These are phyloP conservation scores for Entoloma clypeatum DNA, from an alignment of 1,284 basidiomycete species.

Conservation along the genomic window DNA sequence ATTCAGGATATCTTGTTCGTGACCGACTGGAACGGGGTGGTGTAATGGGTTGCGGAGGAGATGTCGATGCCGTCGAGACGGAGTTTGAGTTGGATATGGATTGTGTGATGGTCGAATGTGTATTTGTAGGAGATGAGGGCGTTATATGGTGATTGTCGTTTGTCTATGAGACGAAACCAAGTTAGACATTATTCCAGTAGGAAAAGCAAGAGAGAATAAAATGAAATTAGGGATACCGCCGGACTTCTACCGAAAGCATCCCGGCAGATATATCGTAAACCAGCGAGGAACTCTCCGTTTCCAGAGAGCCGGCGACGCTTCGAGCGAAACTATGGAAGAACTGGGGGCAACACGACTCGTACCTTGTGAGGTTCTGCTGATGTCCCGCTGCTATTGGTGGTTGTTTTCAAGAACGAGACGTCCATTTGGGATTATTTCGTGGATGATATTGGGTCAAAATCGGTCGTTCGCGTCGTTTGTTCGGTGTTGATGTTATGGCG, in stretches of 20 bases:
- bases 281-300: no score
- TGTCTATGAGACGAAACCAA: conserved; percentile 13
- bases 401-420: conserved; percentile 6
- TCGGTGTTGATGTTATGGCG: conserved; percentile 3
- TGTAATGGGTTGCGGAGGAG: conserved; percentile 37
- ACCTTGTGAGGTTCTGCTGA: conserved; percentile 14
- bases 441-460: conserved; percentile 1
- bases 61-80: conserved; percentile 37
- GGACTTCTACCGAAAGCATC: no score
- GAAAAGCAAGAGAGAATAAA: background rate
- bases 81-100: conserved; percentile 34
- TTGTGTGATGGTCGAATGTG: conserved; percentile 31
- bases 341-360: background rate
- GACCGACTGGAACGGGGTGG: conserved; percentile 36
- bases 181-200: background rate
- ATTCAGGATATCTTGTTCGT: conserved; percentile 50
- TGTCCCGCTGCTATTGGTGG: conserved; percentile 8
- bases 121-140: conserved; percentile 26
- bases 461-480: conserved; percentile 4
- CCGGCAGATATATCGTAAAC: no score
- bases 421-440: no score
- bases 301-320: no score
- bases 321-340: no score
- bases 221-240: background rate
- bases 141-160: conserved; percentile 16